Percentiles rank a stretch among this genome's conserved stretches.
phyloP scores from a whole-genome alignment of 441 rosid genomes.

The Erodium texanum region DNA sequence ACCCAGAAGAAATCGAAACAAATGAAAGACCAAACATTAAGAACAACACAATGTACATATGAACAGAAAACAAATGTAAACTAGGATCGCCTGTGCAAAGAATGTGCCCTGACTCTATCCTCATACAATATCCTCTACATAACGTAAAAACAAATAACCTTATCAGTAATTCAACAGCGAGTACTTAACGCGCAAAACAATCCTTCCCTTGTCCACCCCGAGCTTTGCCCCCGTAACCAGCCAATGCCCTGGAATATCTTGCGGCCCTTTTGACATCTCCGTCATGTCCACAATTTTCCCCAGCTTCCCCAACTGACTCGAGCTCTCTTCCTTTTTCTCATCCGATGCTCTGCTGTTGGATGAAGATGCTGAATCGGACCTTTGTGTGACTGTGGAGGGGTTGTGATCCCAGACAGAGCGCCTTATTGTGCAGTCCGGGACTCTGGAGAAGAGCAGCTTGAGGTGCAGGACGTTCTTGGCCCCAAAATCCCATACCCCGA shows the following conservation, averaged over 20 bases:
- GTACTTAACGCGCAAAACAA: constrained; percentile 61
- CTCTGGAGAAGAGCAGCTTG: constrained; percentile 65
- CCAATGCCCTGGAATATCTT: constrained; percentile 73
- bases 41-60: too few relatives aligned
- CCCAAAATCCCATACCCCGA: constrained; percentile 70
- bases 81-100: too few relatives aligned
- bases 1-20: too few relatives aligned
- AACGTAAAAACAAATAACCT: too few relatives aligned
- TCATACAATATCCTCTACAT: too few relatives aligned
- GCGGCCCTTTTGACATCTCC: constrained; percentile 65
- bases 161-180: constrained; percentile 48
- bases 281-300: constrained; percentile 56
- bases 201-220: constrained; percentile 67
- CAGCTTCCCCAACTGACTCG: constrained; percentile 40
- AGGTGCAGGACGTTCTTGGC: constrained; percentile 58
- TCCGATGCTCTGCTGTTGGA: constrained; percentile 21
- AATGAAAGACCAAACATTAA: too few relatives aligned
- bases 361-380: constrained; percentile 42
- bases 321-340: constrained; percentile 26
- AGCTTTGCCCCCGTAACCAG: constrained; percentile 73
- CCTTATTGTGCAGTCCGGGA: constrained; percentile 69
- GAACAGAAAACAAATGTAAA: too few relatives aligned
- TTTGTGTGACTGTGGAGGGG: constrained; percentile 27
- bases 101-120: too few relatives aligned
- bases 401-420: constrained; percentile 78